These are phyloP conservation scores for Papilionanthe hybrid DNA, from an alignment of 116 monocot genomes.

Conservation along the genomic window DNA sequence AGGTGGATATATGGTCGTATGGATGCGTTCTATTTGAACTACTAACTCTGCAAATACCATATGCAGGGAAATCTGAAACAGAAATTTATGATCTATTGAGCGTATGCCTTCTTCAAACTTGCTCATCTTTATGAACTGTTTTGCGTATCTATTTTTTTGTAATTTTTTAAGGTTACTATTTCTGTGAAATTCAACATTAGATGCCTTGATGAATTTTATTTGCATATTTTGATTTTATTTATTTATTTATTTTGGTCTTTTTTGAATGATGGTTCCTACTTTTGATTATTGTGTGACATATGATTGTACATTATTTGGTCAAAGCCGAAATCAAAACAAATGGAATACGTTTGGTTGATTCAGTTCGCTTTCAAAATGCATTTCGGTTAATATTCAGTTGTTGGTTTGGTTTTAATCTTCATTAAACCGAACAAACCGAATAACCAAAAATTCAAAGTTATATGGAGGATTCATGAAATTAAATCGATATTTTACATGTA, in stretches of 20 bases:
- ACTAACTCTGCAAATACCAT: conserved; percentile 73
- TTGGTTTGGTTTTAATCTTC: too few species aligned
- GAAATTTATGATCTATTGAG: conserved; percentile 72
- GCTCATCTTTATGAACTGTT: neutral
- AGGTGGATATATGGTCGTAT: conserved; percentile 99
- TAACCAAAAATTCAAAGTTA: too few species aligned
- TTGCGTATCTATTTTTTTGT: neutral
- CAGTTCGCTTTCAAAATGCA: too few species aligned
- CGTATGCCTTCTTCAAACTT: conserved; percentile 22
- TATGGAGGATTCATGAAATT: too few species aligned
- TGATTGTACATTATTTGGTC: too few species aligned
- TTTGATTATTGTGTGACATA: too few species aligned
- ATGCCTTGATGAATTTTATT: neutral
- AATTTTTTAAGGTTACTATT: neutral
- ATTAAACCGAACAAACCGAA: too few species aligned
- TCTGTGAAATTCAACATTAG: neutral
- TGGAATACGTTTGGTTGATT: too few species aligned
- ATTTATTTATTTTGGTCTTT: neutral
- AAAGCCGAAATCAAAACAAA: too few species aligned
- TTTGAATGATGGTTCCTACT: too few species aligned
- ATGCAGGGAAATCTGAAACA: conserved; percentile 52
- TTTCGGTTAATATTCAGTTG: too few species aligned
- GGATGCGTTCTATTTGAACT: conserved; percentile 86
- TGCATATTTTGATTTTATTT: neutral
- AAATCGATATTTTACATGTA: too few species aligned